Evolutionary conservation across 768 basidiomycete species (phyloP).

Genomic region (Suillus sp.): DNA sequence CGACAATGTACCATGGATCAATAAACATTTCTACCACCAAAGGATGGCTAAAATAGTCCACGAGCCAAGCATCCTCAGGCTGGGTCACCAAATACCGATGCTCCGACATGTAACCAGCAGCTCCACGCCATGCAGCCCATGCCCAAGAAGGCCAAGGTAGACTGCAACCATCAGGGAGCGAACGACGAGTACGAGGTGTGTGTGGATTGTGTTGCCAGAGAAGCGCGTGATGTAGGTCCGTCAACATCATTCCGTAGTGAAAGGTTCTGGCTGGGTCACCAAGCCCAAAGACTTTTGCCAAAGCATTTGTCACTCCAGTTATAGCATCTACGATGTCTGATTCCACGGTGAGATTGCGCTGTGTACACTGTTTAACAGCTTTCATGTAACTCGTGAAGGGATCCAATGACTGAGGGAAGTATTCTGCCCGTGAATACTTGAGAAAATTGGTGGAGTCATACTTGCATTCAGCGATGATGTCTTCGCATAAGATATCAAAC

Average conservation of each 20-base stretch:
- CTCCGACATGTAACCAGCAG: conserved; percentile 9
- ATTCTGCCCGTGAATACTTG: not conserved
- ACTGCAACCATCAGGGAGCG: not conserved
- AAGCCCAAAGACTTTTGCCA: not conserved
- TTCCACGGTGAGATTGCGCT: conserved; percentile 1
- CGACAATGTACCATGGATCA: conserved; percentile 20
- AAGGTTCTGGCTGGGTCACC: not conserved
- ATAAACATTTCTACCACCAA: conserved; percentile 22
- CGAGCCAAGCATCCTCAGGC: conserved; percentile 2
- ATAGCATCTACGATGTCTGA: not conserved
- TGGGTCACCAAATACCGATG: conserved; percentile 4
- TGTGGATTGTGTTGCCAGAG: conserved; percentile 27
- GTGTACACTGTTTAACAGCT: not conserved
- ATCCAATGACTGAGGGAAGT: conserved; percentile 1
- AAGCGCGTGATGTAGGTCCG: conserved; percentile 18
- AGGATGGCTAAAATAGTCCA: not conserved
- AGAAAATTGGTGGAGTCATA: not conserved
- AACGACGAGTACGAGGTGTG: conserved; percentile 18
- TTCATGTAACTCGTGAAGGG: not conserved
- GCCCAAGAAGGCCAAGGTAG: conserved; percentile 27
- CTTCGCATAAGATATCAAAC: conserved; percentile 26
- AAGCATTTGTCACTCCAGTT: conserved; percentile 4
- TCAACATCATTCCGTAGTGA: conserved; percentile 5
- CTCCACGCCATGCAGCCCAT: conserved; percentile 30
- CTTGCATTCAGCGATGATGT: conserved; percentile 23